These are phyloP conservation scores for Agrocybe pediades DNA, from an alignment of 768 basidiomycete species.

Conservation along the genomic window DNA sequence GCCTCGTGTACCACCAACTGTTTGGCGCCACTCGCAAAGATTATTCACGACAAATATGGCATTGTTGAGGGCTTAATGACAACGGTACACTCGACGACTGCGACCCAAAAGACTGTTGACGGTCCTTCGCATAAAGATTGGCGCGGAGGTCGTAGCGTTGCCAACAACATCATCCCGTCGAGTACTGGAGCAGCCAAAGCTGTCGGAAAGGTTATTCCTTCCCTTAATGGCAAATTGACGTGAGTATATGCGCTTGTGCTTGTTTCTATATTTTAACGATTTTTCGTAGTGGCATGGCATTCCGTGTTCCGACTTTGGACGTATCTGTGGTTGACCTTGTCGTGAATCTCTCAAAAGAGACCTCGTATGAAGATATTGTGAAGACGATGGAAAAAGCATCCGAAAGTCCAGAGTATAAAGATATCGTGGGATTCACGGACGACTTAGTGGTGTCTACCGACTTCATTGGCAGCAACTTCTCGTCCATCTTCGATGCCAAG, in stretches of 20 bases:
- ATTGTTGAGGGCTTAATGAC: conserved; percentile 98
- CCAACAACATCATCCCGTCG: conserved; percentile 98
- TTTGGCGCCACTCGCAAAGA: conserved; percentile 96
- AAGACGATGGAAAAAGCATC: conserved; percentile 78
- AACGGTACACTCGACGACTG: conserved; percentile 95
- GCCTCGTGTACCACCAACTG: conserved; percentile 99
- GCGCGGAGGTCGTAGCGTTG: conserved; percentile 94
- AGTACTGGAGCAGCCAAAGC: conserved; percentile 99
- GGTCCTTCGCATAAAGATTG: conserved; percentile 95
- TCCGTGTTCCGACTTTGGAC: conserved; percentile 96
- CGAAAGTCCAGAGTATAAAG: conserved; percentile 70
- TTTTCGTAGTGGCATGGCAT: conserved; percentile 73
- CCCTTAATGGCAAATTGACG: conserved; percentile 97
- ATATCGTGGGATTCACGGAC: conserved; percentile 88
- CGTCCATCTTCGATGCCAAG: conserved; percentile 86
- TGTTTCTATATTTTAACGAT: conserved; percentile 37
- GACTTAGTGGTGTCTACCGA: conserved; percentile 95
- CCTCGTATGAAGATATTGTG: conserved; percentile 93
- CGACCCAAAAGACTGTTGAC: conserved; percentile 94
- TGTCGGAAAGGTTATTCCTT: conserved; percentile 96
- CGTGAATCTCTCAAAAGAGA: conserved; percentile 82
- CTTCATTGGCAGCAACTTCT: conserved; percentile 87
- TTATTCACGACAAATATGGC: conserved; percentile 94
- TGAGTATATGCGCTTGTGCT: conserved; percentile 35
- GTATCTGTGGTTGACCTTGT: conserved; percentile 98